phyloP scores from a whole-genome alignment of 108 stramenopile genomes.

The Cyclostephanos invisitatus region DNA sequence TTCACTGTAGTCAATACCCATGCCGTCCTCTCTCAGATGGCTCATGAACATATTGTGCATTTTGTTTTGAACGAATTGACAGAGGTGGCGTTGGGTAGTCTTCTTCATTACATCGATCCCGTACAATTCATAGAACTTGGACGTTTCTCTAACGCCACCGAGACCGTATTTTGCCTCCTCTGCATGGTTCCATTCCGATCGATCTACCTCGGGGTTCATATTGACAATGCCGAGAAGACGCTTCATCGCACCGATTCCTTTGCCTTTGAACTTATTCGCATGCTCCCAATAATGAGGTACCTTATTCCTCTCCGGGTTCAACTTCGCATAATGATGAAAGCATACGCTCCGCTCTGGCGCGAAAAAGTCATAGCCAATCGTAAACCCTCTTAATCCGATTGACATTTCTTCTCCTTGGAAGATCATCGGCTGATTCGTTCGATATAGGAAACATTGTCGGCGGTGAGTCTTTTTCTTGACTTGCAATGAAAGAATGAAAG shows the following conservation, averaged over 20 bases:
- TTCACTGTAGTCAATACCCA: conserved; percentile 50
- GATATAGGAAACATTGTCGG: conserved; percentile 7
- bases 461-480: not conserved
- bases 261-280: conserved; percentile 35
- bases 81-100: conserved; percentile 46
- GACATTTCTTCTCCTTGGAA: conserved; percentile 73
- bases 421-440: conserved; percentile 51
- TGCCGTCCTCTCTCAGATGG: conserved; percentile 44
- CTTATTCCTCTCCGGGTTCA: conserved; percentile 34
- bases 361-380: conserved; percentile 64
- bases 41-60: conserved; percentile 51
- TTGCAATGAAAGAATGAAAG: conserved; percentile 3
- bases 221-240: conserved; percentile 55
- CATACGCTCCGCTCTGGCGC: conserved; percentile 57
- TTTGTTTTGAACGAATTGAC: conserved; percentile 50
- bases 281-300: conserved; percentile 55
- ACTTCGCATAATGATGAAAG: conserved; percentile 63
- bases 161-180: conserved; percentile 59
- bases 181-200: conserved; percentile 44
- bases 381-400: conserved; percentile 58
- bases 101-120: conserved; percentile 52
- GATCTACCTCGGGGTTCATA: conserved; percentile 55
- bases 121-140: conserved; percentile 51
- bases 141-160: conserved; percentile 41
- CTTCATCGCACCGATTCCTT: conserved; percentile 51